Evolutionary conservation across 2,329 filamentous ascomycete species (phyloP).

Genomic region (Clonostachys sp.): DNA sequence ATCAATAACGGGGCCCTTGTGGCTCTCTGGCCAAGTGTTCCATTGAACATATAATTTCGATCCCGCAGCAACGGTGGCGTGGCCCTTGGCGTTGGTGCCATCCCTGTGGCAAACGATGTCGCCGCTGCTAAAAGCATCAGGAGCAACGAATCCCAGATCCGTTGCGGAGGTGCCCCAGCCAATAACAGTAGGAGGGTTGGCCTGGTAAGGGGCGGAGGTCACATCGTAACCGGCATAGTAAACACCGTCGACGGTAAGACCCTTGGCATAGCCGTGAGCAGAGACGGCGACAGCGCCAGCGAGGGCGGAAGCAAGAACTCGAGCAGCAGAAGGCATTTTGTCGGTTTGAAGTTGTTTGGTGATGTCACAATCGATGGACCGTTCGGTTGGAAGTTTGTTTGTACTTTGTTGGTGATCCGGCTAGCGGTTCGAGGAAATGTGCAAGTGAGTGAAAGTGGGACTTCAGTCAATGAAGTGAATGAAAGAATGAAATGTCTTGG

Average conservation of each 20-base stretch:
- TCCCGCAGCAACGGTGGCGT: conserved; percentile 5
- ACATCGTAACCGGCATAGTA: conserved; percentile 1
- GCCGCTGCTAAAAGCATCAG: conserved; percentile 21
- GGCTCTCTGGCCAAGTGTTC: conserved; percentile 55
- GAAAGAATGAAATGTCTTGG: conserved; percentile 12
- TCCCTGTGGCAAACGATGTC: conserved; percentile 32
- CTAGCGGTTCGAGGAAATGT: conserved; percentile 12
- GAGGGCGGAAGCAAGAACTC: conserved; percentile 15
- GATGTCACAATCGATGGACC: conserved; percentile 1
- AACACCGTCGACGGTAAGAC: conserved; percentile 1
- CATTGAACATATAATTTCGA: too few species aligned
- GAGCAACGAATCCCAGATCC: conserved; percentile 28
- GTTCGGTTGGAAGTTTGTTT: too few species aligned
- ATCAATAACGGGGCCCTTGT: conserved; percentile 55
- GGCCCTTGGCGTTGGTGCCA: conserved; percentile 19
- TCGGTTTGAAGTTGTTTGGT: background rate
- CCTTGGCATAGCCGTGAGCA: conserved; percentile 3
- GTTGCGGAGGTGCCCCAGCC: conserved; percentile 6
- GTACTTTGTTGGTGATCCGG: conserved; percentile 1
- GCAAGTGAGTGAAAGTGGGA: conserved; percentile 8
- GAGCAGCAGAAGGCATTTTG: conserved; percentile 17
- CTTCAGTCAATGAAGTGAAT: conserved; percentile 21
- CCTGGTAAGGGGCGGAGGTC: background rate
- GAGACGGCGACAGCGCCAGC: conserved; percentile 7
- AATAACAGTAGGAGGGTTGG: conserved; percentile 1